phyloP scores from a whole-genome alignment of 805 yeast species.

The Wickerhamomyces alni region DNA sequence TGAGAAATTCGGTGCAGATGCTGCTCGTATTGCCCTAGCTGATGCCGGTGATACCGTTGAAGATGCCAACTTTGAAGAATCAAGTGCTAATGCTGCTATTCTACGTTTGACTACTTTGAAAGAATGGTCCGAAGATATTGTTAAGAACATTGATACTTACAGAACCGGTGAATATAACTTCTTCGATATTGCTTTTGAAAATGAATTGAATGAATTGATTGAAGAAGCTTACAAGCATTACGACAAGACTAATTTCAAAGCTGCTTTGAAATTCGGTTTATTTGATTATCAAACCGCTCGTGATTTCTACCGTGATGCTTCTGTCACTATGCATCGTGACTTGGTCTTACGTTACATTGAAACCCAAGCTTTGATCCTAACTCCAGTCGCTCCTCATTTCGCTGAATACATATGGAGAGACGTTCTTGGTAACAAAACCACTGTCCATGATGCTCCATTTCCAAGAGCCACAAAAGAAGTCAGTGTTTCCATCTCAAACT shows the following conservation, averaged over 20 bases:
- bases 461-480: conserved; percentile 71
- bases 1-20: conserved; percentile 94
- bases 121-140: conserved; percentile 89
- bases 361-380: conserved; percentile 73
- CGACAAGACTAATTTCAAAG: conserved; percentile 70
- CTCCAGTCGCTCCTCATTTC: conserved; percentile 96
- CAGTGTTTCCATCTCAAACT: conserved; percentile 53
- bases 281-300: conserved; percentile 94
- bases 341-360: conserved; percentile 79
- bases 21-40: conserved; percentile 93
- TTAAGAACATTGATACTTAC: conserved; percentile 43
- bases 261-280: conserved; percentile 84
- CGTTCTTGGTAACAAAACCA: conserved; percentile 54
- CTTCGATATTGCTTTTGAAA: conserved; percentile 86
- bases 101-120: conserved; percentile 85
- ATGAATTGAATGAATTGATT: conserved; percentile 83
- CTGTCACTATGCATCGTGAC: conserved; percentile 71
- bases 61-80: conserved; percentile 96
- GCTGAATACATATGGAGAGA: conserved; percentile 88
- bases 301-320: conserved; percentile 88
- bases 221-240: conserved; percentile 70
- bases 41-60: conserved; percentile 98
- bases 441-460: conserved; percentile 74
- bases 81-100: conserved; percentile 95
- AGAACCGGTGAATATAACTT: conserved; percentile 52